A percentile compares a stretch with the other conserved stretches of the same genome.
Evolutionary conservation across 345 rosid genomes (phyloP).

Genomic region (Odontarrhena argentea): DNA sequence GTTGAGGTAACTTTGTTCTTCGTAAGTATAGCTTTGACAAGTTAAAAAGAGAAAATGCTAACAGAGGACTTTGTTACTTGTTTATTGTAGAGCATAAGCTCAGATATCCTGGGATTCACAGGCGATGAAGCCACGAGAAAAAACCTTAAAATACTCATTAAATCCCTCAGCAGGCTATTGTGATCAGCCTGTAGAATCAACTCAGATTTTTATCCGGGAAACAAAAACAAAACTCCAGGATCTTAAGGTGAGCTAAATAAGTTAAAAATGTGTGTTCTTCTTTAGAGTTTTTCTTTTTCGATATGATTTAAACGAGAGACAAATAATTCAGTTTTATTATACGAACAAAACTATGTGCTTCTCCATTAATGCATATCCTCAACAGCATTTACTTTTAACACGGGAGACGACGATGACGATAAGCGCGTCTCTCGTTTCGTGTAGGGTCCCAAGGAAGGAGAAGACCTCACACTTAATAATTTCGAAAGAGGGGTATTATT

Average conservation of each 20-base stretch:
- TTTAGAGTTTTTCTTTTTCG: not conserved
- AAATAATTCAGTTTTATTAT: conserved; percentile 16
- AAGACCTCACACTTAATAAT: conserved; percentile 36
- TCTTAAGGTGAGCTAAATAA: conserved; percentile 27
- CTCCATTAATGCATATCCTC: conserved; percentile 27
- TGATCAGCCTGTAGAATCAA: conserved; percentile 42
- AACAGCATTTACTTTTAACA: conserved; percentile 40
- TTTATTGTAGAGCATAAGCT: conserved; percentile 81
- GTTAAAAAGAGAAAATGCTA: not conserved
- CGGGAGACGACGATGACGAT: conserved; percentile 41
- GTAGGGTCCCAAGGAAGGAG: conserved; percentile 43
- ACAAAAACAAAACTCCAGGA: not conserved
- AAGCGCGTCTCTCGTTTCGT: conserved; percentile 43
- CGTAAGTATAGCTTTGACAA: not conserved
- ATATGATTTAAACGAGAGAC: conserved; percentile 12
- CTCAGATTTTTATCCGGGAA: conserved; percentile 8
- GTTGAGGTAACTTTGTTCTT: conserved; percentile 63
- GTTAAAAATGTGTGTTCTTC: conserved; percentile 22
- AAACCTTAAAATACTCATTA: conserved; percentile 86
- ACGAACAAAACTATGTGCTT: conserved; percentile 23
- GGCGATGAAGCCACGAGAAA: conserved; percentile 90
- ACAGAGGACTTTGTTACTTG: conserved; percentile 11
- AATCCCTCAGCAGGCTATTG: conserved; percentile 90
- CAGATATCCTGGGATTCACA: conserved; percentile 96
- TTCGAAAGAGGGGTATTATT: not conserved